A percentile compares a stretch with the other conserved stretches of the same genome.
Evolutionary conservation across 2,329 filamentous ascomycete genomes (phyloP).

Genomic region (Pseudogymnoascus sp.): DNA sequence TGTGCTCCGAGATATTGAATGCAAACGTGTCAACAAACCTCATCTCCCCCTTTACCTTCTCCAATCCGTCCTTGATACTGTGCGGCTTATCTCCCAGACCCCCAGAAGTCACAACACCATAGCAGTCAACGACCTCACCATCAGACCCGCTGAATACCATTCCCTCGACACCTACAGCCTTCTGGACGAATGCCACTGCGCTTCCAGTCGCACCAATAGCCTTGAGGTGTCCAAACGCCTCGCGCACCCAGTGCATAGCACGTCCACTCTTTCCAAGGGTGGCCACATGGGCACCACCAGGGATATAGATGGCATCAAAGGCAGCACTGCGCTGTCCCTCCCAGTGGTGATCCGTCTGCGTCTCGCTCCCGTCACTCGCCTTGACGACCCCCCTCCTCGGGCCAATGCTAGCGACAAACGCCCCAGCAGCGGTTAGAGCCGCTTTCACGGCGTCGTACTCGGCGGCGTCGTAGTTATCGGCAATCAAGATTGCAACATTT

Average conservation of each 20-base stretch:
- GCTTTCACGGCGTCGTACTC: conserved; percentile 59
- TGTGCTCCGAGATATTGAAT: conserved; percentile 61
- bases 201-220: conserved; percentile 69
- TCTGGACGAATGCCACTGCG: conserved; percentile 54
- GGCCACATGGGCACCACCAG: conserved; percentile 58
- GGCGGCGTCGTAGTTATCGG: conserved; percentile 64
- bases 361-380: conserved; percentile 36
- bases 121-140: conserved; percentile 53
- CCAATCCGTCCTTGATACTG: conserved; percentile 47
- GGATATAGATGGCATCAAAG: conserved; percentile 73
- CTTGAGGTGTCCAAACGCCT: conserved; percentile 77
- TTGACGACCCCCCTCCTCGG: conserved; percentile 59
- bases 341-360: conserved; percentile 68
- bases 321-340: conserved; percentile 73
- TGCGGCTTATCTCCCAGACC: conserved; percentile 39
- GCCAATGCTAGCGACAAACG: conserved; percentile 66
- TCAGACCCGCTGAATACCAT: conserved; percentile 34
- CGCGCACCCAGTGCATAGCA: conserved; percentile 67
- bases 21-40: conserved; percentile 66
- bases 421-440: conserved; percentile 53
- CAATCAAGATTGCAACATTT: conserved; percentile 67
- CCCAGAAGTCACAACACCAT: conserved; percentile 66
- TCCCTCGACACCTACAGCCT: conserved; percentile 37
- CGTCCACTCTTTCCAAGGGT: conserved; percentile 62
- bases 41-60: conserved; percentile 50